Percentiles rank a stretch among this genome's conserved stretches.
phyloP scores from a whole-genome alignment of 371 early-diverging fungal genomes.

The Mortierella sp. region DNA sequence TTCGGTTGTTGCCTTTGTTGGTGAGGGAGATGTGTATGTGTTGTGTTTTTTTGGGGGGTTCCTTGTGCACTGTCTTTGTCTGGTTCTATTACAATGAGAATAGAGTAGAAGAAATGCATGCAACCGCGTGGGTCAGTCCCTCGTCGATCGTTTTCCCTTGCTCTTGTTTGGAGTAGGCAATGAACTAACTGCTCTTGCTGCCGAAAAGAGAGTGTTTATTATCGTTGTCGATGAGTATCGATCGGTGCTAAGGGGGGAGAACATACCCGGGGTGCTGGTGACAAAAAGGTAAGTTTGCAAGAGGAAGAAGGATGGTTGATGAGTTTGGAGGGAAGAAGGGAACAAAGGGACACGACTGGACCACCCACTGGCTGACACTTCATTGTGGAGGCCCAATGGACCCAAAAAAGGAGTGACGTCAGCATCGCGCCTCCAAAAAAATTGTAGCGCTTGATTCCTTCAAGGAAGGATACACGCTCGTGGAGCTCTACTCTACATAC shows the following conservation, averaged over 20 bases:
- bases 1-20: slow-evolving; percentile 24
- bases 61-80: neutral
- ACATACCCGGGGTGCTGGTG: slow-evolving; percentile 6
- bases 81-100: neutral
- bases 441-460: too few relatives aligned
- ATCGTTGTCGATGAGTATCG: neutral
- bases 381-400: neutral
- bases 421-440: neutral
- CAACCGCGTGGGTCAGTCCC: neutral
- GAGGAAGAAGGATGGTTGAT: neutral
- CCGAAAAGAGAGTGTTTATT: neutral
- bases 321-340: neutral
- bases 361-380: neutral
- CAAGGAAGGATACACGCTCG: neutral
- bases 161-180: neutral
- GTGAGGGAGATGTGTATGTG: neutral
- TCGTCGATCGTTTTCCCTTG: neutral
- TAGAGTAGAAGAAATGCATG: neutral
- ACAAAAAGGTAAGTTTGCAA: neutral
- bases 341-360: neutral
- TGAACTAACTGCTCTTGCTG: neutral
- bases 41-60: neutral
- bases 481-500: neutral
- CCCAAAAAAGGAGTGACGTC: neutral
- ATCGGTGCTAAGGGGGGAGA: neutral